A percentile compares a stretch with the other conserved stretches of the same genome.
These are phyloP conservation scores for Brasenia schreberi DNA, from an alignment of 164 flowering plant genomes.

Conservation along the genomic window DNA sequence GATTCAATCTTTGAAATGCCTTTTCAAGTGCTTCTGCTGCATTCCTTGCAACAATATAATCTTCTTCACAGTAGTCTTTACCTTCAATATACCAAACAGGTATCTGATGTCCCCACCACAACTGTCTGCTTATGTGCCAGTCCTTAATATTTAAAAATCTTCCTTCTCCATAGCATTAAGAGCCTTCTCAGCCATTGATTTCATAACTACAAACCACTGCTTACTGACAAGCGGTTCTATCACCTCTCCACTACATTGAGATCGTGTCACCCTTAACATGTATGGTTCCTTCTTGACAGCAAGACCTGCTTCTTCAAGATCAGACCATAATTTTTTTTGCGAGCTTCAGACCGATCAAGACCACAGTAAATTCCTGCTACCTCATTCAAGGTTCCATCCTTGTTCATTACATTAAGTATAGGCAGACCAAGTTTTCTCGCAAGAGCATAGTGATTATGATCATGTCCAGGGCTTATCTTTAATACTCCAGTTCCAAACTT, in stretches of 20 bases:
- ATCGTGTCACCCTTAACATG: conserved; percentile 76
- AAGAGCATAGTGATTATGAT: conserved; percentile 88
- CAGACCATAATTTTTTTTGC: conserved; percentile 90
- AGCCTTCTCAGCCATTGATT: conserved; percentile 91
- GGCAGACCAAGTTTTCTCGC: conserved; percentile 96
- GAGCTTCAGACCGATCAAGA: conserved; percentile 92
- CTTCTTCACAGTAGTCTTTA: conserved; percentile 72
- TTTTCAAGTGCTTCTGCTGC: conserved; percentile 57
- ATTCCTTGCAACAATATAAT: conserved; percentile 75
- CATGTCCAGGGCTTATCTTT: conserved; percentile 99
- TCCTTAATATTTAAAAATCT: conserved; percentile 74
- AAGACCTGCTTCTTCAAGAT: conserved; percentile 78
- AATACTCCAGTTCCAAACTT: conserved; percentile 97
- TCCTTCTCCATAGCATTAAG: conserved; percentile 70
- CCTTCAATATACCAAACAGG: conserved; percentile 94
- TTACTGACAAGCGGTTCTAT: conserved; percentile 94
- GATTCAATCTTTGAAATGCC: conserved; percentile 22
- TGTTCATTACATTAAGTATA: conserved; percentile 93
- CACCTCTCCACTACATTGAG: conserved; percentile 99
- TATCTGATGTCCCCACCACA: conserved; percentile 99
- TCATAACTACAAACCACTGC: conserved; percentile 97
- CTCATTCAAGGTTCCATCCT: conserved; percentile 92
- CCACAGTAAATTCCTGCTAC: conserved; percentile 89
- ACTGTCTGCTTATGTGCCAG: conserved; percentile 98
- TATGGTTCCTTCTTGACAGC: conserved; percentile 84